A percentile compares a stretch with the other conserved stretches of the same genome.
phyloP scores from a whole-genome alignment of 352 stramenopile genomes.

The Globisporangium perplexum region DNA sequence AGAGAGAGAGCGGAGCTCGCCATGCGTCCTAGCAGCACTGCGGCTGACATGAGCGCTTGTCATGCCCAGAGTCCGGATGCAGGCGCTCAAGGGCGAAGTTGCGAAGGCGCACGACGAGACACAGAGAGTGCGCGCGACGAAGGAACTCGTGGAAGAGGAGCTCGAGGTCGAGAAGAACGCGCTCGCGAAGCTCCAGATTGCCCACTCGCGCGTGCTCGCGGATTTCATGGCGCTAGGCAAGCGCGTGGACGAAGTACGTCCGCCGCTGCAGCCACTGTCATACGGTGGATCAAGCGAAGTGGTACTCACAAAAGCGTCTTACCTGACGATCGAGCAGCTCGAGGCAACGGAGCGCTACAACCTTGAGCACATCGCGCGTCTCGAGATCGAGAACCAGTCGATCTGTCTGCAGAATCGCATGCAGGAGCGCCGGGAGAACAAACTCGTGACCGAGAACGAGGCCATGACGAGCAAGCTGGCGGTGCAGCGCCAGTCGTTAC shows the following conservation, averaged over 20 bases:
- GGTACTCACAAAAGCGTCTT: not conserved
- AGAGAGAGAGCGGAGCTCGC: no score
- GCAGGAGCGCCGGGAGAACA: conserved; percentile 17
- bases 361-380: conserved; percentile 27
- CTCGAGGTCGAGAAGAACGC: conserved; percentile 11
- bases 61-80: conserved; percentile 11
- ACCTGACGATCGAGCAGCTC: conserved; percentile 9
- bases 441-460: conserved; percentile 18
- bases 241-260: conserved; percentile 26
- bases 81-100: conserved; percentile 17
- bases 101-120: conserved; percentile 17
- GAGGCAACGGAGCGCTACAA: conserved; percentile 25
- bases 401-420: conserved; percentile 26
- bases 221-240: conserved; percentile 15
- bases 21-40: no score
- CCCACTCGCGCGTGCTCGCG: conserved; percentile 12
- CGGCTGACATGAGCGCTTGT: no score
- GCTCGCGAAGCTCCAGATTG: conserved; percentile 9
- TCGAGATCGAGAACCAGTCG: conserved; percentile 37
- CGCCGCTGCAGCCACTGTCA: not conserved
- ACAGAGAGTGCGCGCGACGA: conserved; percentile 9
- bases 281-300: not conserved
- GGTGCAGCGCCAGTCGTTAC: conserved; percentile 7
- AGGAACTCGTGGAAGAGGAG: conserved; percentile 19
- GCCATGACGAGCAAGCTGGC: conserved; percentile 12